Evolutionary conservation across 441 rosid species (phyloP).

Genomic region (Gossypium gossypioides): DNA sequence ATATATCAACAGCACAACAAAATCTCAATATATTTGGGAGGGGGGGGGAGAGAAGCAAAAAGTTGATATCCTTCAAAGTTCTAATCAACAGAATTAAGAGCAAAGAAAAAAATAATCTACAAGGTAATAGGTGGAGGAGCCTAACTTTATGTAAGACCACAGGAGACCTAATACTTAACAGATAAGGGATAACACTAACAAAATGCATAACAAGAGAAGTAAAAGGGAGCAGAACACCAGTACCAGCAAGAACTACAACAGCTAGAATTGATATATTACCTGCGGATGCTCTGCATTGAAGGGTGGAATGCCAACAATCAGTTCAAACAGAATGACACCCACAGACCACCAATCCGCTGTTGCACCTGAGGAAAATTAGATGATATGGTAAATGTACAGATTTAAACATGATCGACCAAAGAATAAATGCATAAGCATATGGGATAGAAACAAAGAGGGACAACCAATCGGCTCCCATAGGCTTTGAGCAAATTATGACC

Average conservation of each 20-base stretch:
- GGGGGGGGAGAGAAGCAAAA: no score
- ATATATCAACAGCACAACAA: not conserved
- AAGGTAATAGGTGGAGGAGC: no score
- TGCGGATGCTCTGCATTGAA: slow-evolving; percentile 98
- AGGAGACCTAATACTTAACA: no score
- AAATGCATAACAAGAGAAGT: not conserved
- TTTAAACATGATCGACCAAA: slow-evolving; percentile 10
- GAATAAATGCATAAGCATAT: slow-evolving; percentile 1
- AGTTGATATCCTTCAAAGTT: not conserved
- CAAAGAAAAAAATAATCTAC: not conserved
- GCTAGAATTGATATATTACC: slow-evolving; percentile 32
- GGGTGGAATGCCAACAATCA: slow-evolving; percentile 97
- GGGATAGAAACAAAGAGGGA: not conserved
- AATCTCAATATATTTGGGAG: not conserved
- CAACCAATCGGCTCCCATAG: not conserved
- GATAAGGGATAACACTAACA: not conserved
- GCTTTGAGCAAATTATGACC: not conserved
- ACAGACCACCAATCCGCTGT: slow-evolving; percentile 99
- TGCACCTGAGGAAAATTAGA: slow-evolving; percentile 48
- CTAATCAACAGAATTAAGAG: not conserved
- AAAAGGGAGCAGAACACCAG: not conserved
- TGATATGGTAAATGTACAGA: slow-evolving; percentile 1
- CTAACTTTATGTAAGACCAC: no score
- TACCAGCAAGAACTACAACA: slow-evolving; percentile 11
- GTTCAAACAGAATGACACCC: slow-evolving; percentile 86